Base-by-base conservation (phyloP, 2,329 filamentous ascomycete species). In the Penicillium expansum region DNA sequence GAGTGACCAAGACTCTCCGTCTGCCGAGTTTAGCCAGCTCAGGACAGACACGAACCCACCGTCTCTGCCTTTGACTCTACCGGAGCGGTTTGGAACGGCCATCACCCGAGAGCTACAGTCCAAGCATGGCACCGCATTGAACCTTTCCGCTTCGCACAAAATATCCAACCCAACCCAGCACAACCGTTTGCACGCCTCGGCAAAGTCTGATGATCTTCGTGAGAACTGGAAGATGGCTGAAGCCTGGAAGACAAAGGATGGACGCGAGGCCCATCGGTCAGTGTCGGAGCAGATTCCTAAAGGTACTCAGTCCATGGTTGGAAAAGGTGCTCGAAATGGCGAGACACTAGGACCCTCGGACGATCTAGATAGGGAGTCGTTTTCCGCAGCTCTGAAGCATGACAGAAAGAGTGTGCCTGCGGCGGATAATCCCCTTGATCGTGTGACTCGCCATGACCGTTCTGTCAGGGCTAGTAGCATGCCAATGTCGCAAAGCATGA, bases 21-120 rank as follows among this genome's bases (percentile, higher is more conserved):
- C 42, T 20, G 43, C 52, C 16, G 55, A 55, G 16, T 41, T 45
- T 24, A 48, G 9, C 45, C 50, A 53, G 41, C 56, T 53, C 24
- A 45, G 48, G 27, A 48, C 44, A 13, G 61, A 63, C 20, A 37
- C 48, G 14, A 49, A 52, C 33, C 58, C 62, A 8, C 63, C 66
- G 7, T 62, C 55, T 27, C 49, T 72, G 11, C 62, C 68, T 39
- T 57, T 64, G 16, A 60, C 64, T 2, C 57, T 72, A 16, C 68
- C 70, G 1, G 67, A 71, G 53, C 63, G 68, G 4, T 70, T 73
- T 57, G 63, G 69, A 8, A 60, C 66, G 18, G 63, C 63, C 9
- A 67, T 73, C 38, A 71, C 71, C 5, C 66, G 68, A 45, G 70
- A 71, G 35, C 48, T 73, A 18, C 60, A 63, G 35, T 59, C 59